Conservation (phyloP, 768 basidiomycete species). For the Podaxis sp. region DNA sequence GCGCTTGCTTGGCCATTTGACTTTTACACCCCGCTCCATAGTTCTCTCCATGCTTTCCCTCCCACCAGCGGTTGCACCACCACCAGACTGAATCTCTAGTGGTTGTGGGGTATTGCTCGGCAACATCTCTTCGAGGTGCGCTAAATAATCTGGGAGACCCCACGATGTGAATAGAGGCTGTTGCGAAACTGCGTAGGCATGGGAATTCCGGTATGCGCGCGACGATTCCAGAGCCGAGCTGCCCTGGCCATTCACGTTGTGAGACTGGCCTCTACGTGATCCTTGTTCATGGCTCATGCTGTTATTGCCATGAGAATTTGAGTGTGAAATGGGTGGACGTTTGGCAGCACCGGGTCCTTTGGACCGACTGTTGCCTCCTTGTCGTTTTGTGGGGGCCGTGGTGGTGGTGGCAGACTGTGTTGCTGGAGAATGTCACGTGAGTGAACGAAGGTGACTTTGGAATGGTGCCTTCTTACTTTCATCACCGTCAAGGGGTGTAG, state of each 20-base stretch:
- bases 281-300: constrained; percentile 40
- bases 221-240: constrained; percentile 46
- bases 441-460: constrained; percentile 8
- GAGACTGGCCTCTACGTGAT: constrained; percentile 48
- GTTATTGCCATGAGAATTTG: constrained; percentile 27
- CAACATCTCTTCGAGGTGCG: constrained; percentile 81
- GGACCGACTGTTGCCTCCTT: constrained; percentile 35
- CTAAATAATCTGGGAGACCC: constrained; percentile 91
- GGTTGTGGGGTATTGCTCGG: constrained; percentile 76
- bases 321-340: constrained; percentile 32
- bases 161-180: constrained; percentile 82
- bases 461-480: constrained; percentile 49
- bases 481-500: constrained; percentile 49
- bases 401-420: constrained; percentile 20
- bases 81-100: constrained; percentile 62
- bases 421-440: constrained; percentile 14
- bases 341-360: constrained; percentile 43
- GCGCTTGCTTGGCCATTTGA: constrained; percentile 92
- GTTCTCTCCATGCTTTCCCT: constrained; percentile 60
- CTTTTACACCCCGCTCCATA: constrained; percentile 77
- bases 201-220: constrained; percentile 74
- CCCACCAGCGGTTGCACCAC: constrained; percentile 29
- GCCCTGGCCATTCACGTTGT: constrained; percentile 36
- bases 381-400: constrained; percentile 30
- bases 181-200: constrained; percentile 77